Evolutionary conservation across 495 filamentous ascomycete species (phyloP).

Genomic region (Penicillium egyptiacum): DNA sequence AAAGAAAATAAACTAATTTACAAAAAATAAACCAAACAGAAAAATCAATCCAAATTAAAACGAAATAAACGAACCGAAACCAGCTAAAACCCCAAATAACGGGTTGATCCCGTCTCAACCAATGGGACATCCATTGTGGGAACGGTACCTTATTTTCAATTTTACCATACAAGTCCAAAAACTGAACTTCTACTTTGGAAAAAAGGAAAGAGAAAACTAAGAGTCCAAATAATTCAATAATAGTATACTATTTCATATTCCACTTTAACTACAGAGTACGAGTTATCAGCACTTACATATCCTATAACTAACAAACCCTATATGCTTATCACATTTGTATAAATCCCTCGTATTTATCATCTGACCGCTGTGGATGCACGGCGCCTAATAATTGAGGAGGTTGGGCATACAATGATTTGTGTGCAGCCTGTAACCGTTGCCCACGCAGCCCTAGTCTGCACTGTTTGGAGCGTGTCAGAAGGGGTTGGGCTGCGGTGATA

Average conservation of each 20-base stretch:
- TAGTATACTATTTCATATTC: neutral
- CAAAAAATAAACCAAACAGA: conserved; percentile 4
- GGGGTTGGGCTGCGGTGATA: conserved; percentile 25
- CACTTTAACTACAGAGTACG: neutral
- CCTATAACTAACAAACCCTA: neutral
- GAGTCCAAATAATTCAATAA: no score
- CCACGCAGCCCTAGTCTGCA: conserved; percentile 17
- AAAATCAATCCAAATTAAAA: neutral
- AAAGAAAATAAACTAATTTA: neutral
- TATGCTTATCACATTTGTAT: neutral
- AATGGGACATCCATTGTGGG: conserved; percentile 16
- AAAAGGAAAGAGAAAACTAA: neutral
- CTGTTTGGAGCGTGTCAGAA: conserved; percentile 3
- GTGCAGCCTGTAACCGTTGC: conserved; percentile 23
- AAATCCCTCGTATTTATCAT: conserved; percentile 8
- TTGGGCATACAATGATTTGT: conserved; percentile 26
- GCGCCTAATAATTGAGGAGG: conserved; percentile 22
- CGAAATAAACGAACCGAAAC: neutral
- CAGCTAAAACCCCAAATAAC: conserved; percentile 4
- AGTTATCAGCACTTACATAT: neutral
- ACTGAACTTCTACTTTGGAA: neutral
- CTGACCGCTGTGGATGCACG: conserved; percentile 17
- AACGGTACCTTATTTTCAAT: conserved; percentile 17
- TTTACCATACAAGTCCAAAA: conserved; percentile 1
- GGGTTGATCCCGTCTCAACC: conserved; percentile 20